A percentile compares a stretch with the other conserved stretches of the same genome.
phyloP scores from a whole-genome alignment of 345 rosid species.

The Noccaea bulbosa region DNA sequence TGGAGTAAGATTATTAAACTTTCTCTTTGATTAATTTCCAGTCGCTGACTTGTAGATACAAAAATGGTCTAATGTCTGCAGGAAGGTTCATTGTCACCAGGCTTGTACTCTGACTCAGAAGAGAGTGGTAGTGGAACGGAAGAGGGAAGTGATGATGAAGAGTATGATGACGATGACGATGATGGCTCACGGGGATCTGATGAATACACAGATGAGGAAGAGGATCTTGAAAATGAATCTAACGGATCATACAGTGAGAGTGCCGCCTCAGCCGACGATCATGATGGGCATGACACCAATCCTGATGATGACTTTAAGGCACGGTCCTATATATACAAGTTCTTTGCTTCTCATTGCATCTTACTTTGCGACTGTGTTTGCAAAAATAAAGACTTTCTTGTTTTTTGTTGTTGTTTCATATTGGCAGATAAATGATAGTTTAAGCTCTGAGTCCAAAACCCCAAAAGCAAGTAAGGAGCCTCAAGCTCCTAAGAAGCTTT shows the following conservation, averaged over 20 bases:
- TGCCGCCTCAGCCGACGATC: conserved; percentile 50
- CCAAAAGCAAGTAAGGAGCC: conserved; percentile 43
- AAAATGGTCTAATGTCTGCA: conserved; percentile 49
- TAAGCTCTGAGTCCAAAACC: conserved; percentile 47
- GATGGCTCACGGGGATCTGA: conserved; percentile 54
- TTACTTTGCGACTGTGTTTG: conserved; percentile 21
- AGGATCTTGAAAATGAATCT: conserved; percentile 57
- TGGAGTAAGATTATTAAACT: conserved; percentile 61
- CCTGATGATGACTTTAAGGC: conserved; percentile 56
- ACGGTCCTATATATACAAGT: conserved; percentile 33
- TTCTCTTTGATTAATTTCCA: conserved; percentile 15
- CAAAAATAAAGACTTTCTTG: neutral
- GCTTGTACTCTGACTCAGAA: conserved; percentile 78
- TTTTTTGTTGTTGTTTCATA: neutral
- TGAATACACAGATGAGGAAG: conserved; percentile 55
- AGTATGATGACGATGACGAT: conserved; percentile 63
- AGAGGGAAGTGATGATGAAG: conserved; percentile 84
- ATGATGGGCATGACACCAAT: conserved; percentile 49
- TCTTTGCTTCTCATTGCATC: conserved; percentile 13
- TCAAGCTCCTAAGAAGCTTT: conserved; percentile 43
- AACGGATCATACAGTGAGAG: conserved; percentile 54
- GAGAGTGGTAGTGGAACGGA: conserved; percentile 84
- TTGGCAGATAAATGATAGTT: conserved; percentile 57
- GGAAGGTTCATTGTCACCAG: conserved; percentile 81
- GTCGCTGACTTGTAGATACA: conserved; percentile 39